Evolutionary conservation across 2,329 filamentous ascomycete species (phyloP).

Genomic region (Fusarium tjaetaba): DNA sequence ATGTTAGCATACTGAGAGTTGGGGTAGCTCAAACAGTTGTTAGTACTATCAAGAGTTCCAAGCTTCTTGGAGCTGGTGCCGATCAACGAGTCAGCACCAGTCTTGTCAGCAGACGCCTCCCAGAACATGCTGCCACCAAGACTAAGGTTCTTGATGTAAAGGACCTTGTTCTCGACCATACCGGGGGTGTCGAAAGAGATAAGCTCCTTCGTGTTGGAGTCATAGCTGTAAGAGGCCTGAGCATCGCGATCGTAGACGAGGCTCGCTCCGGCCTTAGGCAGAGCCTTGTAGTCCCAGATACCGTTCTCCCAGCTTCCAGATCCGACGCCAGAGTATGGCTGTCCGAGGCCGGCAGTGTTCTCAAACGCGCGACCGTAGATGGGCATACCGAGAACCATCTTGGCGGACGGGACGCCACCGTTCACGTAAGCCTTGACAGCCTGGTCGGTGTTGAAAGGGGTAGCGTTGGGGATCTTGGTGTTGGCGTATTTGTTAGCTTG

Average conservation of each 20-base stretch:
- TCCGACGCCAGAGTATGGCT: constrained; percentile 65
- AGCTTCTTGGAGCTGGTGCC: constrained; percentile 55
- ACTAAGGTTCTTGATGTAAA: constrained; percentile 68
- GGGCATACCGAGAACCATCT: constrained; percentile 81
- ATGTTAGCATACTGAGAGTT: constrained; percentile 65
- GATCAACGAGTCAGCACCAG: constrained; percentile 68
- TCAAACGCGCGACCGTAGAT: constrained; percentile 79
- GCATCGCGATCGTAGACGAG: constrained; percentile 66
- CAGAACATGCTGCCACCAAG: constrained; percentile 87
- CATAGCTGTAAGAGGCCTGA: constrained; percentile 77
- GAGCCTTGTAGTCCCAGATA: constrained; percentile 81
- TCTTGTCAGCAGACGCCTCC: constrained; percentile 77
- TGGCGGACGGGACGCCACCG: constrained; percentile 67
- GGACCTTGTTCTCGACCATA: constrained; percentile 68
- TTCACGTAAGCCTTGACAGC: constrained; percentile 72
- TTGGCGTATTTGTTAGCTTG: constrained; percentile 75
- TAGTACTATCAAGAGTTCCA: constrained; percentile 53
- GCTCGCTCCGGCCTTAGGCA: constrained; percentile 70
- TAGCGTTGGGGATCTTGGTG: constrained; percentile 61
- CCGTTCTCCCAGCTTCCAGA: constrained; percentile 76
- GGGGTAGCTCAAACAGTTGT: constrained; percentile 63
- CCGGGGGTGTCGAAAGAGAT: constrained; percentile 75
- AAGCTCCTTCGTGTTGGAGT: constrained; percentile 67
- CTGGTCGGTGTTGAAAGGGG: constrained; percentile 73
- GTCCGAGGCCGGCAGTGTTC: constrained; percentile 44